Evolutionary conservation across 148 eudicot species (phyloP), one percentile per base, ranked within the genome.

Genomic region (Diospyros lotus): DNA sequence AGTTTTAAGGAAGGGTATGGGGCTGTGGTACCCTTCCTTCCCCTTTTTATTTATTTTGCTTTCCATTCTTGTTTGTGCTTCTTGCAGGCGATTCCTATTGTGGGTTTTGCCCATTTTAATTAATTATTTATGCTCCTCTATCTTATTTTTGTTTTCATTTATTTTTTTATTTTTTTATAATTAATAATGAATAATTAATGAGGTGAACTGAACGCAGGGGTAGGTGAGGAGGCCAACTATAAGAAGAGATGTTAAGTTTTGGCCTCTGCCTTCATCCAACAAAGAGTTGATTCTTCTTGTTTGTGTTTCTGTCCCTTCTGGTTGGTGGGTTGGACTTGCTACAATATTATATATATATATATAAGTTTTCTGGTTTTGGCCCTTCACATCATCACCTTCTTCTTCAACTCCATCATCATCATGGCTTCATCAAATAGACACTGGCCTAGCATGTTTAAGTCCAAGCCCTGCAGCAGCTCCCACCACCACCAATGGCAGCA

Each of bases 371-470:
- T 46, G 8, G 2, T 2, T 46, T 45, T 42, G 50, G 28, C 52
- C 50, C 14, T 73, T 40, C 65, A 60, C 75, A 66, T 68, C 68
- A 58, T 61, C 68, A 60, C 39, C 72, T 44, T 6, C 75, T 56
- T 68, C 68, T 46, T 61, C 68, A 60, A 39, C 66, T 44, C 4
- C 56, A 72, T 18, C 53, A 59, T 7, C 55, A 74, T 71, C 64
- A 82, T 94, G 98, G 96, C 82, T 69, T 92, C 97, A 65, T 94
- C 98, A 75, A 94, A 94, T 76, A 83, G 90, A 68, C 96, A 94
- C 84, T 94, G 98, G 98, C 97, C 98, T 46, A 94, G 98, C 75
- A 86, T 94, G 92, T 94, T 94, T 84, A 94, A 90, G 76, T 94
- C 98, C 61, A 94, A 94, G 71, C 92, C 97, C 73, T 84, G 84